Percentiles rank a stretch among this genome's conserved stretches.
Evolutionary conservation across 805 yeast genomes (phyloP).

Genomic region (Candida gorgasii): DNA sequence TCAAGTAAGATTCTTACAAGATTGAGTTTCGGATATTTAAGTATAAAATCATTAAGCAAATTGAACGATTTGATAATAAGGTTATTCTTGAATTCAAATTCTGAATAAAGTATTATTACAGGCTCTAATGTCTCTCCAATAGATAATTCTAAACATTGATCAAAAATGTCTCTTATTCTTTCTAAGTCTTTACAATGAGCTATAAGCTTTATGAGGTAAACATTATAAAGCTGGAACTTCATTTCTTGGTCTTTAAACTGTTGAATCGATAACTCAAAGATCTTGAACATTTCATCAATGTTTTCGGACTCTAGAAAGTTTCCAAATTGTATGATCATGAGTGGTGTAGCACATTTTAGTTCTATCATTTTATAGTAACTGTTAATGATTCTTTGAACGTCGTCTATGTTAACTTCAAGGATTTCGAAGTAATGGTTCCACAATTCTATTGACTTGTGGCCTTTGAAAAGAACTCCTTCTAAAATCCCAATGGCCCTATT

Average conservation of each 20-base stretch:
- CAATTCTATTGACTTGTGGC: slow-evolving; percentile 44
- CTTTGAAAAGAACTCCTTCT: slow-evolving; percentile 29
- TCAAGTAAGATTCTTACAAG: slow-evolving; percentile 10
- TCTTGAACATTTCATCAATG: slow-evolving; percentile 52
- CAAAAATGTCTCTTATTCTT: slow-evolving; percentile 69
- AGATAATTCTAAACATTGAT: slow-evolving; percentile 47
- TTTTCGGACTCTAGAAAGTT: slow-evolving; percentile 52
- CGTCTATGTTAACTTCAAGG: slow-evolving; percentile 51
- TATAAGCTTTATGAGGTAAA: slow-evolving; percentile 58
- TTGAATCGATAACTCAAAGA: slow-evolving; percentile 69
- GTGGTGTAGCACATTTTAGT: slow-evolving; percentile 68
- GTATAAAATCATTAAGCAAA: slow-evolving; percentile 19
- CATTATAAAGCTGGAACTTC: slow-evolving; percentile 66
- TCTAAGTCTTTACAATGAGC: slow-evolving; percentile 15
- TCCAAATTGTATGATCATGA: slow-evolving; percentile 66
- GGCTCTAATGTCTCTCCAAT: slow-evolving; percentile 37
- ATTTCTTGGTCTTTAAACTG: slow-evolving; percentile 59
- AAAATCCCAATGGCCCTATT: slow-evolving; percentile 39
- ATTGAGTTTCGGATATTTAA: slow-evolving; percentile 11
- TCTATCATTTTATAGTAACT: slow-evolving; percentile 33
- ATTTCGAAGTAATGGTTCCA: slow-evolving; percentile 79
- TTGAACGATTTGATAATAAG: slow-evolving; percentile 46
- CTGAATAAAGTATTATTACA: slow-evolving; percentile 55
- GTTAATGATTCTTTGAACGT: slow-evolving; percentile 19
- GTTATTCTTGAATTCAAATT: slow-evolving; percentile 62